Percentiles rank a stretch among this genome's conserved stretches.
Conservation (phyloP, 495 filamentous ascomycete genomes). For the Sphaerosporella brunnea region DNA sequence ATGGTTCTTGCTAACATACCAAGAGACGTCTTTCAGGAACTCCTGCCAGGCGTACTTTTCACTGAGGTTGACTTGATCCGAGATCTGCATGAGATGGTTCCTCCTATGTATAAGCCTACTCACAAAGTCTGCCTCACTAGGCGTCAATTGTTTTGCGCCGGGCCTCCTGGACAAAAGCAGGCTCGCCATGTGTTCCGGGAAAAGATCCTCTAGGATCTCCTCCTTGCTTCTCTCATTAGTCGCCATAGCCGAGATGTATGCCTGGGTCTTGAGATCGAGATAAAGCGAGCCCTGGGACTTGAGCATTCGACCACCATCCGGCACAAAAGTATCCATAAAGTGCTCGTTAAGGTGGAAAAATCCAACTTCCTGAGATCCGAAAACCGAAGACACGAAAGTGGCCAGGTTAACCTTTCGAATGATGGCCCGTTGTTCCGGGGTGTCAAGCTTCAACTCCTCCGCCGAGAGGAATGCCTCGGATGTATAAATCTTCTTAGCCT, state of each 20-base stretch:
- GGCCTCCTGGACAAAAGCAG: constrained; percentile 46
- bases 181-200: constrained; percentile 51
- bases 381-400: constrained; percentile 64
- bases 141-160: constrained; percentile 43
- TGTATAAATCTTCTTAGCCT: constrained; percentile 64
- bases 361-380: constrained; percentile 66
- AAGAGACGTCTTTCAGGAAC: constrained; percentile 55
- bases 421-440: constrained; percentile 49
- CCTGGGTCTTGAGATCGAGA: constrained; percentile 72
- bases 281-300: constrained; percentile 56
- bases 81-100: constrained; percentile 46
- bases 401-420: constrained; percentile 78
- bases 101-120: constrained; percentile 44
- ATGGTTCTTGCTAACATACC: constrained; percentile 59
- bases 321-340: constrained; percentile 71
- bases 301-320: constrained; percentile 51
- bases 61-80: constrained; percentile 44
- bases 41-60: constrained; percentile 68
- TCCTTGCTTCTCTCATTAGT: constrained; percentile 46
- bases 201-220: constrained; percentile 54
- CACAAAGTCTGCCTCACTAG: constrained; percentile 60
- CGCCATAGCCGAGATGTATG: constrained; percentile 53
- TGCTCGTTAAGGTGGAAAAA: constrained; percentile 68
- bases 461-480: constrained; percentile 53
- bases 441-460: constrained; percentile 51